phyloP scores from a whole-genome alignment of 2,329 filamentous ascomycete genomes.

The Calcarisporium arbuscula region DNA sequence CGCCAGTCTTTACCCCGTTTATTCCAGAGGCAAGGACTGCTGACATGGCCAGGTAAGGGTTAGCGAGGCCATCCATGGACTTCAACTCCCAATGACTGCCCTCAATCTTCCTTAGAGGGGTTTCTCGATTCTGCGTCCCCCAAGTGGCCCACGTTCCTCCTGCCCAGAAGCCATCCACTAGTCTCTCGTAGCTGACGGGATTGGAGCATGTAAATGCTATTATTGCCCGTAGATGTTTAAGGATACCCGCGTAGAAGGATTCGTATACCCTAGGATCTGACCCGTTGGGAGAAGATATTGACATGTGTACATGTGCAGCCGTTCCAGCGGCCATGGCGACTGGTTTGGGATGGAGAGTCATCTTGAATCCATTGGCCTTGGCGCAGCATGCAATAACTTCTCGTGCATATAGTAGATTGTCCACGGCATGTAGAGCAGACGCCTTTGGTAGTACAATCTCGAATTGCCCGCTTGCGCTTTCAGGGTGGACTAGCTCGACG shows the following conservation, averaged over 20 bases:
- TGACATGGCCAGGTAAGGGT: slow-evolving; percentile 59
- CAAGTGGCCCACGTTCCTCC: slow-evolving; percentile 74
- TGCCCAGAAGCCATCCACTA: slow-evolving; percentile 65
- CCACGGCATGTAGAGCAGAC: slow-evolving; percentile 60
- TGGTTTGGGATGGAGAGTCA: slow-evolving; percentile 71
- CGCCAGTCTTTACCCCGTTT: slow-evolving; percentile 18
- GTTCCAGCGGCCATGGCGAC: slow-evolving; percentile 52
- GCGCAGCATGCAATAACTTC: slow-evolving; percentile 63
- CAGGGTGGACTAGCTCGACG: slow-evolving; percentile 68
- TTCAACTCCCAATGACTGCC: slow-evolving; percentile 72
- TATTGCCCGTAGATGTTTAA: slow-evolving; percentile 60
- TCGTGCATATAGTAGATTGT: slow-evolving; percentile 63
- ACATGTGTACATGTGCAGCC: slow-evolving; percentile 65
- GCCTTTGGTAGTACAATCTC: slow-evolving; percentile 65
- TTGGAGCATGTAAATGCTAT: slow-evolving; percentile 63
- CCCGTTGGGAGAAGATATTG: slow-evolving; percentile 44
- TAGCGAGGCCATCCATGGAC: slow-evolving; percentile 71
- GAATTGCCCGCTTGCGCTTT: slow-evolving; percentile 68
- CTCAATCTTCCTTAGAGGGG: slow-evolving; percentile 62
- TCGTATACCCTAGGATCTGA: slow-evolving; percentile 43
- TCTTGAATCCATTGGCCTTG: slow-evolving; percentile 53
- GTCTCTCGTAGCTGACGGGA: slow-evolving; percentile 61
- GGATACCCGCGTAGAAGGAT: slow-evolving; percentile 65
- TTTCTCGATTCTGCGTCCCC: slow-evolving; percentile 77
- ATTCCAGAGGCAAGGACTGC: slow-evolving; percentile 25